phyloP scores from a whole-genome alignment of 805 yeast species.

The Ogataea haglerorum region DNA sequence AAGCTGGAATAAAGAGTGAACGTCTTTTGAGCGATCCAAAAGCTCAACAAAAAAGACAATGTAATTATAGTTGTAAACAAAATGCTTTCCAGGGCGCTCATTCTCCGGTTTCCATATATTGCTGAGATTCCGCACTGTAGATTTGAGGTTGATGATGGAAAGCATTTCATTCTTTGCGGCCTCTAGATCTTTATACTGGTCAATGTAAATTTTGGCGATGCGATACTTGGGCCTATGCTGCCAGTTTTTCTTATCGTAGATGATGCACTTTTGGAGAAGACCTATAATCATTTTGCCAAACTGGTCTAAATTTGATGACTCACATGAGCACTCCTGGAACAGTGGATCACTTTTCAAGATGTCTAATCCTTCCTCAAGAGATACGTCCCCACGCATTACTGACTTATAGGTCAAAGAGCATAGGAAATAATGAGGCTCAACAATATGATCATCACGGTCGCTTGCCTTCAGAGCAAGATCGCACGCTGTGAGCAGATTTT shows the following conservation, averaged over 20 bases:
- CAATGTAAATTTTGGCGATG: constrained; percentile 58
- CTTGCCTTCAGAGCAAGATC: constrained; percentile 36
- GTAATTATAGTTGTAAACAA: constrained; percentile 70
- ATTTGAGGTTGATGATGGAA: constrained; percentile 58
- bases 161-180: constrained; percentile 66
- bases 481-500: constrained; percentile 44
- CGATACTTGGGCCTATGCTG: constrained; percentile 82
- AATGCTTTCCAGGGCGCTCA: constrained; percentile 93
- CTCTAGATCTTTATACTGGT: constrained; percentile 48
- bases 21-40: constrained; percentile 50
- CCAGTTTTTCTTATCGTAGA: constrained; percentile 81
- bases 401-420: constrained; percentile 59
- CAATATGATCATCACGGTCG: constrained; percentile 47
- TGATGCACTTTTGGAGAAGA: constrained; percentile 44
- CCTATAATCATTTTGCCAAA: constrained; percentile 42
- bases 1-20: constrained; percentile 55
- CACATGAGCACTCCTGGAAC: constrained; percentile 15
- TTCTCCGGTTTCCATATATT: constrained; percentile 91
- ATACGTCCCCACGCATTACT: constrained; percentile 37
- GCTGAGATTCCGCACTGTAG: constrained; percentile 67
- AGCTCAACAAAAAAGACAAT: constrained; percentile 59
- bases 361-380: constrained; percentile 36
- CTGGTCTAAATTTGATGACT: constrained; percentile 20
- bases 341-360: constrained; percentile 39
- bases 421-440: constrained; percentile 77